Evolutionary conservation across 306 rosid genomes (phyloP).

Genomic region (Sophora flavescens): DNA sequence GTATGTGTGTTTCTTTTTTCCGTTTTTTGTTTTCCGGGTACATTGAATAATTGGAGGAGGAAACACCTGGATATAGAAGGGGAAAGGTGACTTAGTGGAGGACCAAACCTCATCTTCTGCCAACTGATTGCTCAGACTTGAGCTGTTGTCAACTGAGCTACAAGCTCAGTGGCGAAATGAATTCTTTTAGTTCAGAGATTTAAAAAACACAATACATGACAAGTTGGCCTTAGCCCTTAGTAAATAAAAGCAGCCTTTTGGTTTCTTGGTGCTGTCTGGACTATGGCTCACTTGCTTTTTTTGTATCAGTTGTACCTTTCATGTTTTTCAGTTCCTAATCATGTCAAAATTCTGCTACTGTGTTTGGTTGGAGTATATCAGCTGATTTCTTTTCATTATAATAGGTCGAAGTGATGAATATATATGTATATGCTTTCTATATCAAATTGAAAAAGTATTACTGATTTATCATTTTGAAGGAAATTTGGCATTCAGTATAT

Average conservation of each 20-base stretch:
- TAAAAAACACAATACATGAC: slow-evolving; percentile 4
- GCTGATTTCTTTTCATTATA: neutral
- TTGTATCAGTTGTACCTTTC: slow-evolving; percentile 29
- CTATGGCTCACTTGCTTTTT: slow-evolving; percentile 28
- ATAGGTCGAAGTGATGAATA: neutral
- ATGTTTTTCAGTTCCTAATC: slow-evolving; percentile 9
- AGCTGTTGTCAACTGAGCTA: neutral
- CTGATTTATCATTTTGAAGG: neutral
- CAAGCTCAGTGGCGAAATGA: neutral
- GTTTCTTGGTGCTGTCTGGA: slow-evolving; percentile 37
- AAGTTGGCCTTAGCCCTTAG: slow-evolving; percentile 6
- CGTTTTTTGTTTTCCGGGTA: neutral
- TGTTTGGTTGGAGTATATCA: slow-evolving; percentile 23
- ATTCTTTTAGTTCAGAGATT: slow-evolving; percentile 15
- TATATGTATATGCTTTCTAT: slow-evolving; percentile 17
- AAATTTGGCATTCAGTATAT: neutral
- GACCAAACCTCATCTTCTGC: neutral
- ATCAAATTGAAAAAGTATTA: slow-evolving; percentile 19
- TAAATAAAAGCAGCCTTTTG: slow-evolving; percentile 12
- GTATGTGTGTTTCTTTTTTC: neutral
- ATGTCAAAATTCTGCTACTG: slow-evolving; percentile 12
- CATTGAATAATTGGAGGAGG: neutral
- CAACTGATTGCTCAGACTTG: neutral
- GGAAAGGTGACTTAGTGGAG: neutral
- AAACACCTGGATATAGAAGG: neutral